Evolutionary conservation across 257 asterid genomes (phyloP), one percentile per base, ranked within the genome.

Genomic region (Penstemon eatonii): DNA sequence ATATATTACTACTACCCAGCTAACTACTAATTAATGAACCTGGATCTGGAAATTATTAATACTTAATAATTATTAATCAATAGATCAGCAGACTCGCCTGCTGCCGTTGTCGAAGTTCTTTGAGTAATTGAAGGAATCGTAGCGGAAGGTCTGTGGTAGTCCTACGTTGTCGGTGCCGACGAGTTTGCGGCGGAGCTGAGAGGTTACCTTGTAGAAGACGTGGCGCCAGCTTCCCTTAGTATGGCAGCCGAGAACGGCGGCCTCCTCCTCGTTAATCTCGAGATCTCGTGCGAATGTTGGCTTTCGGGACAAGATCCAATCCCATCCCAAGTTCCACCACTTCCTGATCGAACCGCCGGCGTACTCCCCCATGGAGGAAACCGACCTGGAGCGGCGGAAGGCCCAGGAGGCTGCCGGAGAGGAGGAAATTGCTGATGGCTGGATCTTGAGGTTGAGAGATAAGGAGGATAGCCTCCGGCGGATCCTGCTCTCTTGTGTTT

Each of bases 281-380:
- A 92, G 89, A 88, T 92, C 98, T 58, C 67, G 12, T 67, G 91
- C 96, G 68, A 92, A 87, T 6, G 84, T 56, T 6, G 90, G 97
- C 52, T 85, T 92, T 12, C 88, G 78, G 18, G 96, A 83, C 64
- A 88, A 83, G 81, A 88, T 76, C 98, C 95, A 88, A 4, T 75
- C 80, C 86, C 81, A 80, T 47, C 96, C 96, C 91, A 86, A 82
- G 0, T 74, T 85, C 98, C 98, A 93, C 98, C 98, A 93, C 78
- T 78, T 72, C 62, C 79, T 74, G 45, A 85, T 79, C 15, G 96
- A 85, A 63, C 51, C 69, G 47, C 86, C 89, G 4, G 92, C 87
- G 56, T 65, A 67, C 64, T 78, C 80, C 1, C 81, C 79, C 82
- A 81, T 57, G 49, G 77, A 78, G 7, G 89, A 79, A 19, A 87